These are phyloP conservation scores for Nannochloris sp. DNA, from an alignment of 139 green algal genomes.

Conservation along the genomic window DNA sequence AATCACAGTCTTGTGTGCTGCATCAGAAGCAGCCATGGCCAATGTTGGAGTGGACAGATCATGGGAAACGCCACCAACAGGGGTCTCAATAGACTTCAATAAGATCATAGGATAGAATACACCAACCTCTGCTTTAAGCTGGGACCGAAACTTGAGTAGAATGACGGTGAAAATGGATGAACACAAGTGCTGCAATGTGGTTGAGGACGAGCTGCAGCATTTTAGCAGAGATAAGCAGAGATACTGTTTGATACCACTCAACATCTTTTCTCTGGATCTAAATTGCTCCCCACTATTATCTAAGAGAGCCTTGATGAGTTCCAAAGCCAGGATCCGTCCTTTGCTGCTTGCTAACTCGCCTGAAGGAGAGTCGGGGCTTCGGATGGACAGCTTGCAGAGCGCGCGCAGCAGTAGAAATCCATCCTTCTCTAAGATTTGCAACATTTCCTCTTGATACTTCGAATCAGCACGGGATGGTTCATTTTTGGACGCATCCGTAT, in stretches of 20 bases:
- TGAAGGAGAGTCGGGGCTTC: conserved; percentile 45
- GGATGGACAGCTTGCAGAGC: conserved; percentile 94
- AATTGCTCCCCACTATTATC: conserved; percentile 89
- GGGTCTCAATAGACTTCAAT: conserved; percentile 73
- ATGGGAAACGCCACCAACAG: conserved; percentile 3
- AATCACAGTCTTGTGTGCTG: conserved; percentile 40
- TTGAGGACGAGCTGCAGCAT: conserved; percentile 65
- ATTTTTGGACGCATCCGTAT: neutral
- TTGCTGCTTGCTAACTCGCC: conserved; percentile 59
- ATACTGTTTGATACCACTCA: conserved; percentile 85
- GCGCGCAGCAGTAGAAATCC: conserved; percentile 94
- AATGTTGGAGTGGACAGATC: neutral
- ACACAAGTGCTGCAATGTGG: conserved; percentile 46
- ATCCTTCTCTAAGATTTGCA: conserved; percentile 61
- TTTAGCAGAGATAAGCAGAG: conserved; percentile 92
- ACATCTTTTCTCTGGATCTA: conserved; percentile 65
- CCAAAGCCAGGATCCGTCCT: conserved; percentile 82
- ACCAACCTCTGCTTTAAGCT: conserved; percentile 87
- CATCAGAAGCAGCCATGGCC: conserved; percentile 21
- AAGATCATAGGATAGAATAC: conserved; percentile 98
- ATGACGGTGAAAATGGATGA: conserved; percentile 91
- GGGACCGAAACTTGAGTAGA: conserved; percentile 64
- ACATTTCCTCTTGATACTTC: neutral
- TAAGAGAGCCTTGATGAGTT: conserved; percentile 93
- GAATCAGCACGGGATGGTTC: neutral